phyloP scores from a whole-genome alignment of 2,329 filamentous ascomycete genomes.

The Stagonosporopsis tanaceti region DNA sequence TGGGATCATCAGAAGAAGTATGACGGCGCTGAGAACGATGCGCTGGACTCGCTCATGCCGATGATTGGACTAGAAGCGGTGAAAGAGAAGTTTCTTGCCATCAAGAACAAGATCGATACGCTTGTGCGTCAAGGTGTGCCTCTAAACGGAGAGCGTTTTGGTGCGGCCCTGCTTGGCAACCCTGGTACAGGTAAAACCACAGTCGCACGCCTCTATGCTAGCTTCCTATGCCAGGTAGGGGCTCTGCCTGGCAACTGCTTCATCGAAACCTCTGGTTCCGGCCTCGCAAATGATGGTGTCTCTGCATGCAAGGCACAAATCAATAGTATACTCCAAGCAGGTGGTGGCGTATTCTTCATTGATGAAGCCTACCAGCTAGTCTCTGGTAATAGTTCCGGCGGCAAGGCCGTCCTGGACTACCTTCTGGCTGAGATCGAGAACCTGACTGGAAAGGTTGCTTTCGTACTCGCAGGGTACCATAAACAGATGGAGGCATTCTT shows the following conservation, averaged over 20 bases:
- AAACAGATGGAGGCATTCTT: slow-evolving; percentile 82
- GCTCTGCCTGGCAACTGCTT: slow-evolving; percentile 69
- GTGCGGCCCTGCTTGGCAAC: slow-evolving; percentile 72
- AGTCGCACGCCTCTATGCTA: slow-evolving; percentile 73
- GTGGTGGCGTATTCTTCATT: slow-evolving; percentile 76
- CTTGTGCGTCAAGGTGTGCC: slow-evolving; percentile 64
- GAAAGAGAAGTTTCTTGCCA: slow-evolving; percentile 68
- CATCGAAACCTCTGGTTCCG: slow-evolving; percentile 72
- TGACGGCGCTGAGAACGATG: slow-evolving; percentile 60
- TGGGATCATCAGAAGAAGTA: slow-evolving; percentile 69
- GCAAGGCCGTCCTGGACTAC: slow-evolving; percentile 71
- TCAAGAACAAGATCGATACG: slow-evolving; percentile 71
- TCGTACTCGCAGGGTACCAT: slow-evolving; percentile 76
- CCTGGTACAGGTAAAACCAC: slow-evolving; percentile 82
- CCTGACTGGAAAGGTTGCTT: slow-evolving; percentile 71
- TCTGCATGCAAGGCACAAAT: slow-evolving; percentile 64
- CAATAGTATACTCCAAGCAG: slow-evolving; percentile 62
- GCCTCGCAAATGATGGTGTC: slow-evolving; percentile 70
- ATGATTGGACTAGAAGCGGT: slow-evolving; percentile 73
- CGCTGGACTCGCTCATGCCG: slow-evolving; percentile 70
- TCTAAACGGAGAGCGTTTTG: slow-evolving; percentile 66
- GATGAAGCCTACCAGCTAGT: slow-evolving; percentile 81
- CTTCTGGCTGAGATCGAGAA: slow-evolving; percentile 78
- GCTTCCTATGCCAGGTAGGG: slow-evolving; percentile 69
- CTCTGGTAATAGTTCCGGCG: slow-evolving; percentile 64